Base-by-base conservation (phyloP, 2,329 filamentous ascomycete species). In the Grosmannia serpens region DNA sequence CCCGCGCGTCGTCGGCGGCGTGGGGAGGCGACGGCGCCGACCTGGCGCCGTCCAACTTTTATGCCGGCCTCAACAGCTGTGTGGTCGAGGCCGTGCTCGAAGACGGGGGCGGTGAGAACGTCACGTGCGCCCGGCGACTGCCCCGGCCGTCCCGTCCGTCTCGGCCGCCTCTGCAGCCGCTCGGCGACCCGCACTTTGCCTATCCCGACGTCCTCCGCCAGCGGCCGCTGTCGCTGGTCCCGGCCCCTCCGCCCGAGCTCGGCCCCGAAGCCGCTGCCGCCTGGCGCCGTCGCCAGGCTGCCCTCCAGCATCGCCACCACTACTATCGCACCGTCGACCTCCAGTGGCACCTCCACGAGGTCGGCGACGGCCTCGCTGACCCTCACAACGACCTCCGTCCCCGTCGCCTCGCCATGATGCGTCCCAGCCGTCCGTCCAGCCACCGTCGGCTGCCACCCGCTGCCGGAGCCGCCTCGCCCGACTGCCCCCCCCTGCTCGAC, bases 11-110 rank as follows among this genome's bases (percentile, higher is more conserved):
- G 20, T 47, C n/a, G 4, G 15, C 44, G 44, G 17, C 38, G 15
- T 41, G 11, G 38, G 11, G 11, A 41, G 38, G 38, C 38, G 44
- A 24, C 49, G 17, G 75, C 0, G 76, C 75, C 0, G 76, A 79
- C 57, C 53, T 73, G 6, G 76, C 77, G 0, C 71, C 62, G 15
- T 46, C 74, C 4, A 74, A 72, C 9, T 71, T 82, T 50, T 81
- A 79, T 66, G 72, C 75, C 15, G 79, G 79, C 3, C 68, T 81
- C 13, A 72, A 75, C 5, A 77, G 76, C 11, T 71, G 71, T 7
- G 67, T 82, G 2, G 68, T 76, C 8, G 77, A 82, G 62, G 70
- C 75, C 15, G 67, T 60, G 24, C 64, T 75, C 22, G 59, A 59
- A 22, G 44, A 58, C 9, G 54, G 13, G 51, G 24, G 51, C 31